These are phyloP conservation scores for Trichoderma harzianum DNA, from an alignment of 2,329 filamentous ascomycete genomes.

Conservation along the genomic window DNA sequence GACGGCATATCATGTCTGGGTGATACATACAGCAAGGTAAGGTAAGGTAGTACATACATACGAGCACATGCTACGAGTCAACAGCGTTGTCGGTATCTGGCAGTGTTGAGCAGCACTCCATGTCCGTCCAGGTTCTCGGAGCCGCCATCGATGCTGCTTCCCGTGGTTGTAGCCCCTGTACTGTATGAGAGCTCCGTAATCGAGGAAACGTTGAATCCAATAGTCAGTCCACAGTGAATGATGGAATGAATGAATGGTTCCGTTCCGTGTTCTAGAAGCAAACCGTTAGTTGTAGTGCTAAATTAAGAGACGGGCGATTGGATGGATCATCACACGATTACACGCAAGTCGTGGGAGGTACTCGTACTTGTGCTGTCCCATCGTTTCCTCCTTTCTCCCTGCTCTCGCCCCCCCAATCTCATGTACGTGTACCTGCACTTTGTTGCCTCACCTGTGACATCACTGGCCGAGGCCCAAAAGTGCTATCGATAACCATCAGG, in stretches of 20 bases:
- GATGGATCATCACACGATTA: neutral
- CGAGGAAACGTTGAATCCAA: neutral
- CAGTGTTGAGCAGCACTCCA: neutral
- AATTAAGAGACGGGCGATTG: neutral
- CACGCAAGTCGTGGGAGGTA: neutral
- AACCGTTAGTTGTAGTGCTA: neutral
- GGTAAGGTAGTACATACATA: neutral
- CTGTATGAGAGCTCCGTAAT: neutral
- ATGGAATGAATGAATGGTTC: neutral
- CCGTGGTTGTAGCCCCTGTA: neutral
- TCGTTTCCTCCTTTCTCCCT: neutral
- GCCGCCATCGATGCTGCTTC: neutral
- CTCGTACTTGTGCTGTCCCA: neutral
- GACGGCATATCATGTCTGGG: neutral
- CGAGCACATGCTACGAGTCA: neutral
- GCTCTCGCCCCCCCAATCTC: neutral
- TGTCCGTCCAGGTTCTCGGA: neutral
- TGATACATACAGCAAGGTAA: neutral
- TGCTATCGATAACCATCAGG: conserved; percentile 11
- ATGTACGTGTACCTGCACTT: neutral
- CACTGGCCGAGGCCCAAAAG: neutral
- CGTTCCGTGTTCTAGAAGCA: neutral
- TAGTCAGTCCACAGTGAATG: neutral
- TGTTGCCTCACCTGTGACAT: neutral
- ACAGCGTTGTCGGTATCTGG: neutral